Percentiles rank a stretch among this genome's conserved stretches.
Conservation (phyloP, 2,329 filamentous ascomycete genomes). For the Epichloe brachyelytri region DNA sequence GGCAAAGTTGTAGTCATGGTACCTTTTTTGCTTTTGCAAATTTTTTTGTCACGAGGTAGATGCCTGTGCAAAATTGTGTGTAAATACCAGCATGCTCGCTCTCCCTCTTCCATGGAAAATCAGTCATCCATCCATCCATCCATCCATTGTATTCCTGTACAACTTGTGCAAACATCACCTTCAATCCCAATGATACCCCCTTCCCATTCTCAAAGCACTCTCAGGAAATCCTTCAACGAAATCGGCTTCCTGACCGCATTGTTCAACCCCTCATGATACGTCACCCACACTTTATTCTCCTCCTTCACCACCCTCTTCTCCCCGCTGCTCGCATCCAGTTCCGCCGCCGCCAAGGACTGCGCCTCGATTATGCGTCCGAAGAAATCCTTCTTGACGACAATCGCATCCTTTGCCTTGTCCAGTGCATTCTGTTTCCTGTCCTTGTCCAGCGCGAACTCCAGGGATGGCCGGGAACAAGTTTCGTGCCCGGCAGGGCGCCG, state of each 20-base stretch:
- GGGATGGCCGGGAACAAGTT: conserved; percentile 4
- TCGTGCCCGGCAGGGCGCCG: conserved; percentile 22
- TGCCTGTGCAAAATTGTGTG: too few species aligned
- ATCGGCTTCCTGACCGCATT: conserved; percentile 88
- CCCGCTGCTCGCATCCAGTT: conserved; percentile 26
- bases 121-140: too few species aligned
- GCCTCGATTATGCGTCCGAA: conserved; percentile 60
- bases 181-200: neutral
- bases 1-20: conserved; percentile 29
- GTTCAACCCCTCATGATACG: conserved; percentile 78
- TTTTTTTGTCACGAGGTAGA: too few species aligned
- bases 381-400: conserved; percentile 61
- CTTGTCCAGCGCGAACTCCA: conserved; percentile 8
- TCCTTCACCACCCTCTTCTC: conserved; percentile 27
- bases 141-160: too few species aligned
- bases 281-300: conserved; percentile 64
- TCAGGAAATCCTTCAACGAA: conserved; percentile 65
- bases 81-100: too few species aligned
- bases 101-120: too few species aligned
- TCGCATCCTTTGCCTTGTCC: conserved; percentile 20
- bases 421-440: conserved; percentile 26
- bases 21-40: too few species aligned
- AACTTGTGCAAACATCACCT: too few species aligned
- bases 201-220: conserved; percentile 35
- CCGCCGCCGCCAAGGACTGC: conserved; percentile 23